Evolutionary conservation across 352 stramenopile genomes (phyloP).

Genomic region (Globisporangium canariense): DNA sequence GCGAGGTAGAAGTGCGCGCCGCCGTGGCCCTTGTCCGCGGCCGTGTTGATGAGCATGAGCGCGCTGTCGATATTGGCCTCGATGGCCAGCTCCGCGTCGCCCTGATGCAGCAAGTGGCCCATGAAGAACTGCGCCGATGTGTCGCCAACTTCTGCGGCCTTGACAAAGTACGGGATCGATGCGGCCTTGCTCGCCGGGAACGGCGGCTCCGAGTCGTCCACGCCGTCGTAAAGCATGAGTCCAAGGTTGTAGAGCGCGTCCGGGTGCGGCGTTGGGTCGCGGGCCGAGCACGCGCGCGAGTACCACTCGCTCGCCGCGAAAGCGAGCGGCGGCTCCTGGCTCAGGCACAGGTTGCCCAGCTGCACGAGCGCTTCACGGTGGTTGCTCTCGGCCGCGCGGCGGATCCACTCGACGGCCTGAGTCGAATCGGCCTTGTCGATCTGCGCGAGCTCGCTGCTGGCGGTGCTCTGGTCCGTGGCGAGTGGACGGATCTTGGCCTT

Average conservation of each 20-base stretch:
- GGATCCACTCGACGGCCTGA: constrained; percentile 78
- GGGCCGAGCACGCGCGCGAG: constrained; percentile 43
- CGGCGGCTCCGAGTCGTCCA: constrained; percentile 66
- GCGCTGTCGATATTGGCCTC: constrained; percentile 56
- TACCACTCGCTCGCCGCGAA: constrained; percentile 75
- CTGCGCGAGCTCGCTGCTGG: constrained; percentile 18
- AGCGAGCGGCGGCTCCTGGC: constrained; percentile 72
- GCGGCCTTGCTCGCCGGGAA: constrained; percentile 52
- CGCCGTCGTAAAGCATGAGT: constrained; percentile 70
- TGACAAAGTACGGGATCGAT: constrained; percentile 76
- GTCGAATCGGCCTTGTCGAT: constrained; percentile 45
- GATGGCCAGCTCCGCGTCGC: constrained; percentile 67
- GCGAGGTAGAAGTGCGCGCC: constrained; percentile 80
- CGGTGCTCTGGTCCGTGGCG: constrained; percentile 21
- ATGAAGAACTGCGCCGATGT: constrained; percentile 85
- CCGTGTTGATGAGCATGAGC: constrained; percentile 76
- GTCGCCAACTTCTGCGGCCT: constrained; percentile 72
- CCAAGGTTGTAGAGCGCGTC: constrained; percentile 86
- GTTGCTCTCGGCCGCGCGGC: constrained; percentile 67
- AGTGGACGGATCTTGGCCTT: constrained; percentile 49
- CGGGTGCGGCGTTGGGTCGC: constrained; percentile 54
- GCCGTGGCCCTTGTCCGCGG: constrained; percentile 61
- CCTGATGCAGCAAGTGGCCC: constrained; percentile 75
- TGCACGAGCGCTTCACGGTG: constrained; percentile 79
- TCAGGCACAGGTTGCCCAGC: constrained; percentile 77